Conservation (phyloP, 495 filamentous ascomycete species). For the Hypomontagnella monticulosa region DNA sequence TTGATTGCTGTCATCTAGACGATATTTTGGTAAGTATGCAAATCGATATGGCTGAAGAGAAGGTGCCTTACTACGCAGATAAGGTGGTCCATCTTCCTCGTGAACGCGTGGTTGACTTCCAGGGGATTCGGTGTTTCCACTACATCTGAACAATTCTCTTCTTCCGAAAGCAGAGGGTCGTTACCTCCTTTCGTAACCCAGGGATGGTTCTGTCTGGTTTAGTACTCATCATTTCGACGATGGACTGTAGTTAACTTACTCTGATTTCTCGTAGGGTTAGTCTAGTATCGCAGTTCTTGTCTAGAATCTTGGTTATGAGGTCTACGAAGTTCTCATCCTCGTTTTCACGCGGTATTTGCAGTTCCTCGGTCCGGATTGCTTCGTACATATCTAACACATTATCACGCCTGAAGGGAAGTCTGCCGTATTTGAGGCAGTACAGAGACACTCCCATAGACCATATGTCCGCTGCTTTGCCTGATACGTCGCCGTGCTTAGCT, state of each 20-base stretch:
- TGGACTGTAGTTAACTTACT: conserved; percentile 58
- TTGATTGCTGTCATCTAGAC: conserved; percentile 88
- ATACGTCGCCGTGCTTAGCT: conserved; percentile 86
- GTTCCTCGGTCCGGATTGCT: conserved; percentile 75
- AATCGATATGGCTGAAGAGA: background rate
- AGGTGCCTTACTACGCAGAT: conserved; percentile 78
- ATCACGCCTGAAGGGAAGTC: conserved; percentile 81
- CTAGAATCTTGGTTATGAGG: conserved; percentile 71
- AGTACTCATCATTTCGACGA: conserved; percentile 7
- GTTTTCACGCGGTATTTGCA: conserved; percentile 61
- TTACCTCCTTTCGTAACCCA: conserved; percentile 89
- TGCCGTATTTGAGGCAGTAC: conserved; percentile 90
- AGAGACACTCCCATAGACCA: conserved; percentile 99
- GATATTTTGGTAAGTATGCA: conserved; percentile 24
- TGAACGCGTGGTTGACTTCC: conserved; percentile 91
- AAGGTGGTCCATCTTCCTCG: conserved; percentile 82
- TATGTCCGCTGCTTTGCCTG: conserved; percentile 89
- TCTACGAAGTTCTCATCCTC: conserved; percentile 71
- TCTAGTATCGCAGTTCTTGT: conserved; percentile 80
- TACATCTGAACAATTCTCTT: conserved; percentile 86
- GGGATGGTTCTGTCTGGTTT: conserved; percentile 74
- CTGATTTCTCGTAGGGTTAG: conserved; percentile 84
- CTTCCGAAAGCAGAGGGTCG: conserved; percentile 80
- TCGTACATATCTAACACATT: conserved; percentile 89
- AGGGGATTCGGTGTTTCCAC: conserved; percentile 85